Evolutionary conservation across 1,284 basidiomycete species (phyloP).

Genomic region (Ustilago loliicola): DNA sequence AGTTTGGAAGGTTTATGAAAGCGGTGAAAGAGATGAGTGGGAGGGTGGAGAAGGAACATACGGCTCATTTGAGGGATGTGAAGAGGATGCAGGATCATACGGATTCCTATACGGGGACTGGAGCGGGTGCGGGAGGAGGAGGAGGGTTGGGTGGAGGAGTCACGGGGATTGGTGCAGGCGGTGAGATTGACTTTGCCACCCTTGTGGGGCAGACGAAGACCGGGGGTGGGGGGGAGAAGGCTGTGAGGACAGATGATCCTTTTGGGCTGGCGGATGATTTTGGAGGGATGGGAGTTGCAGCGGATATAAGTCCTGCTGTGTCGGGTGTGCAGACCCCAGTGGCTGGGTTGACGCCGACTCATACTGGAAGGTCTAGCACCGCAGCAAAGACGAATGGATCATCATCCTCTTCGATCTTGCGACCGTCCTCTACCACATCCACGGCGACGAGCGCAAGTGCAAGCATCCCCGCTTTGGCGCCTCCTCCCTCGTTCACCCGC

Average conservation of each 20-base stretch:
- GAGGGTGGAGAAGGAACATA: conserved; percentile 86
- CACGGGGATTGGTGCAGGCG: conserved; percentile 49
- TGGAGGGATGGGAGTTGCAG: conserved; percentile 14
- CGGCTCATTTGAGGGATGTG: conserved; percentile 53
- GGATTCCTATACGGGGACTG: conserved; percentile 44
- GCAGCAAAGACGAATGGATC: conserved; percentile 15
- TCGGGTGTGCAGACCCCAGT: conserved; percentile 22
- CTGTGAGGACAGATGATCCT: conserved; percentile 42
- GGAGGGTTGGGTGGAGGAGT: conserved; percentile 35
- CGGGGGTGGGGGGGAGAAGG: conserved; percentile 19
- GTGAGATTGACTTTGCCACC: conserved; percentile 67
- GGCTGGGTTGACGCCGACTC: conserved; percentile 43
- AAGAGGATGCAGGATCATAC: conserved; percentile 64
- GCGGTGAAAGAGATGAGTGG: conserved; percentile 75
- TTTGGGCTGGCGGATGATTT: conserved; percentile 52
- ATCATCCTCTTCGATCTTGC: not conserved
- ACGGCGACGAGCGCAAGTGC: not conserved
- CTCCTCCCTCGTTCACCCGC: conserved; percentile 26
- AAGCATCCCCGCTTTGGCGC: conserved; percentile 24
- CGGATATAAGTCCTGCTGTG: conserved; percentile 37
- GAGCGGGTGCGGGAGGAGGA: conserved; percentile 4
- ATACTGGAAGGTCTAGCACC: conserved; percentile 31
- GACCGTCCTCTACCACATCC: not conserved
- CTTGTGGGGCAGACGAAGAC: conserved; percentile 59
- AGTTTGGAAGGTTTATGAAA: conserved; percentile 78